phyloP scores from a whole-genome alignment of 108 stramenopile species.

The Cyclostephanos tholiformis region DNA sequence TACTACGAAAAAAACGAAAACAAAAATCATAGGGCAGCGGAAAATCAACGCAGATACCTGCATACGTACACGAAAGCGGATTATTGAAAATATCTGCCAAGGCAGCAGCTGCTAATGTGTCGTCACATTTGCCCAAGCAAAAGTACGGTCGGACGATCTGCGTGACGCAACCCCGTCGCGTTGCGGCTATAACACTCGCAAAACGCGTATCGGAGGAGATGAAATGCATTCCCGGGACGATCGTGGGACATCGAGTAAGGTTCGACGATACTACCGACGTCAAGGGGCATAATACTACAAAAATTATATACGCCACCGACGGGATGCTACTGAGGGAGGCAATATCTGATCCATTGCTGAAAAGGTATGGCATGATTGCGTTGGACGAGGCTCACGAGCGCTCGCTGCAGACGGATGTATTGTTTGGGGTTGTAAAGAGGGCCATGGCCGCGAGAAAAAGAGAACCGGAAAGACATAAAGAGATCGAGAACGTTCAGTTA shows the following conservation, averaged over 20 bases:
- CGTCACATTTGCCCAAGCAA: slow-evolving; percentile 15
- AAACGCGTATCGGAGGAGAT: slow-evolving; percentile 89
- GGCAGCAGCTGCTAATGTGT: slow-evolving; percentile 4
- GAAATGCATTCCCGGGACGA: slow-evolving; percentile 59
- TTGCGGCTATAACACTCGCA: slow-evolving; percentile 96
- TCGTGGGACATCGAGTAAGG: slow-evolving; percentile 93
- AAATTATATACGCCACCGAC: slow-evolving; percentile 94
- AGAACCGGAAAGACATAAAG: background rate
- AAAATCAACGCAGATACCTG: slow-evolving; percentile 87
- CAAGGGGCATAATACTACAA: slow-evolving; percentile 55
- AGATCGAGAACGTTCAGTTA: no score
- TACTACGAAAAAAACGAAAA: background rate
- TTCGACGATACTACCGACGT: slow-evolving; percentile 89
- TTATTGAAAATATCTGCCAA: slow-evolving; percentile 26
- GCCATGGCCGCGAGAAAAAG: slow-evolving; percentile 69
- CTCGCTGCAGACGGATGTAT: slow-evolving; percentile 93
- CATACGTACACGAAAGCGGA: slow-evolving; percentile 64
- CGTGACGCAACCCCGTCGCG: slow-evolving; percentile 95
- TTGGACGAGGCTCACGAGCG: slow-evolving; percentile 99
- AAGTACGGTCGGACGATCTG: slow-evolving; percentile 59
- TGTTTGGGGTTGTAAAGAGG: slow-evolving; percentile 90
- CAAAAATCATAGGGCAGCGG: slow-evolving; percentile 55
- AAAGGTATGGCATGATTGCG: slow-evolving; percentile 82
- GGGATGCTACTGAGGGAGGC: slow-evolving; percentile 97
- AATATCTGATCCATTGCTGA: slow-evolving; percentile 81